Percentiles rank a stretch among this genome's conserved stretches.
These are phyloP conservation scores for Skeletonema costatum DNA, from an alignment of 108 stramenopile species.

Conservation along the genomic window DNA sequence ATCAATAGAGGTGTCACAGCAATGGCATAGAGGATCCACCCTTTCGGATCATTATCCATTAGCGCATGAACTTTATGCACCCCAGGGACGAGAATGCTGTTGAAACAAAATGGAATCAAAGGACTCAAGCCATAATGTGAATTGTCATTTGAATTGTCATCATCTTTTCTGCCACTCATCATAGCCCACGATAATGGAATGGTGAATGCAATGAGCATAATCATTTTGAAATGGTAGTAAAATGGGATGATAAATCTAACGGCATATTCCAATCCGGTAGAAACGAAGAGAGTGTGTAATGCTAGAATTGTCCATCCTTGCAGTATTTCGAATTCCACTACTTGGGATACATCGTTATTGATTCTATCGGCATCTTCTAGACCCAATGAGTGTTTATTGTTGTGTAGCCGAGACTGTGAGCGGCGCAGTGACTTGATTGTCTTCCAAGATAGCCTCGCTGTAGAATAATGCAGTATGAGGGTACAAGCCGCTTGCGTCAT, in stretches of 20 bases:
- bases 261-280: slow-evolving; percentile 30
- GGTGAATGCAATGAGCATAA: slow-evolving; percentile 47
- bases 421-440: slow-evolving; percentile 51
- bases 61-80: slow-evolving; percentile 38
- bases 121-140: slow-evolving; percentile 26
- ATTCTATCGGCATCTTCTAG: not conserved
- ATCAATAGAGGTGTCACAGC: slow-evolving; percentile 30
- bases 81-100: slow-evolving; percentile 43
- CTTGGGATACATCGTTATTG: slow-evolving; percentile 13
- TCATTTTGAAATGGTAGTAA: slow-evolving; percentile 51
- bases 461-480: slow-evolving; percentile 47
- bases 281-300: slow-evolving; percentile 42
- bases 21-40: slow-evolving; percentile 14
- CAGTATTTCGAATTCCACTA: slow-evolving; percentile 46
- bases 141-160: not conserved
- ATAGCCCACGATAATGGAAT: slow-evolving; percentile 24
- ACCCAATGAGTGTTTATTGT: not conserved
- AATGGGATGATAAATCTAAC: slow-evolving; percentile 46
- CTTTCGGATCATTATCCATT: slow-evolving; percentile 47
- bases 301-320: slow-evolving; percentile 54
- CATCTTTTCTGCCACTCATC: not conserved
- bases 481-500: slow-evolving; percentile 50
- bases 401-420: slow-evolving; percentile 1
- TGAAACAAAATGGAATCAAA: slow-evolving; percentile 37
- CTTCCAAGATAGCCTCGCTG: slow-evolving; percentile 46